phyloP scores from a whole-genome alignment of 116 monocot species.

The Phalaenopsis hybrid region DNA sequence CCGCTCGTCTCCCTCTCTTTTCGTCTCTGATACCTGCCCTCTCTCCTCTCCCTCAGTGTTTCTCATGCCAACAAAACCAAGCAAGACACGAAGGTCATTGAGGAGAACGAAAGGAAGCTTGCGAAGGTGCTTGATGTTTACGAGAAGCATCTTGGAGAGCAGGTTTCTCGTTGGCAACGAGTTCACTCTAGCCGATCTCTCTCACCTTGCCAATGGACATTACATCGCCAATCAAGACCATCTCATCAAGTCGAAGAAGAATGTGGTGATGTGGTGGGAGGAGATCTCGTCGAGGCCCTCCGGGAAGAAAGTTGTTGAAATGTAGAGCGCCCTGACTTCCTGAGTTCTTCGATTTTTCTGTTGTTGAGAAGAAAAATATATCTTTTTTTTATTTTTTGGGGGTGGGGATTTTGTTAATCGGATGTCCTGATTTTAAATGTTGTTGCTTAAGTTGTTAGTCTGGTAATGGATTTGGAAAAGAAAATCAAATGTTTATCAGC shows the following conservation, averaged over 20 bases:
- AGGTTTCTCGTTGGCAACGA: constrained; percentile 25
- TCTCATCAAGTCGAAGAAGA: constrained; percentile 15
- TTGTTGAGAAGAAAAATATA: background rate
- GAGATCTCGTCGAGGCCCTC: constrained; percentile 17
- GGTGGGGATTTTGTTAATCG: background rate
- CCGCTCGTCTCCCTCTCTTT: no score
- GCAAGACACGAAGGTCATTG: constrained; percentile 8
- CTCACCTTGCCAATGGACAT: constrained; percentile 24
- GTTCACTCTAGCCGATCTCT: constrained; percentile 29
- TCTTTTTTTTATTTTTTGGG: background rate
- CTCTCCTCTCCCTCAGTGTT: no score
- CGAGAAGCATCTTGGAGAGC: background rate
- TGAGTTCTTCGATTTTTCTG: background rate
- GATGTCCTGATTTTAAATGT: background rate
- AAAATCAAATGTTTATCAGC: no score
- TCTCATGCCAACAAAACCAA: background rate
- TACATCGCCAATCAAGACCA: constrained; percentile 14
- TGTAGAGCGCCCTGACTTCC: constrained; percentile 13
- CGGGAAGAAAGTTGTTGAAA: constrained; percentile 27
- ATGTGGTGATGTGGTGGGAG: constrained; percentile 31
- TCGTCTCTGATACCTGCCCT: no score
- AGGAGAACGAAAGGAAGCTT: constrained; percentile 14
- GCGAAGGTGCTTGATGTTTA: constrained; percentile 6
- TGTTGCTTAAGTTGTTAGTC: no score
- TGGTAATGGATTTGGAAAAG: no score